These are phyloP conservation scores for Gliomastix tumulicola DNA, from an alignment of 2,329 filamentous ascomycete species.

Conservation along the genomic window DNA sequence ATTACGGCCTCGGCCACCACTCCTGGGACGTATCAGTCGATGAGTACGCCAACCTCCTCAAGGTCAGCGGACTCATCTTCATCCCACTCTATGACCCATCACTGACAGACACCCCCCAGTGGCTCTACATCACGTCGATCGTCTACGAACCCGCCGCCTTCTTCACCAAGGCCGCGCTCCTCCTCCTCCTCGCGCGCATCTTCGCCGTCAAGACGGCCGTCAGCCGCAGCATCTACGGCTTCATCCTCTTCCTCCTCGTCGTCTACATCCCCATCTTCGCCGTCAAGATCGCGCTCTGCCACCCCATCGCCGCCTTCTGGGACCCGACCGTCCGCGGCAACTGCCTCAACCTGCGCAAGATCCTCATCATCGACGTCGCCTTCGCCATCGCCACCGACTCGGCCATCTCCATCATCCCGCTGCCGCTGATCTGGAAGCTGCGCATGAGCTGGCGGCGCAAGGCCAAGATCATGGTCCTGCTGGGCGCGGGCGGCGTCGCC, in stretches of 20 bases:
- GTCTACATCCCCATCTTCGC: conserved; percentile 14
- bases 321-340: conserved; percentile 6
- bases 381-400: conserved; percentile 21
- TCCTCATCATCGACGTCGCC: conserved; percentile 21
- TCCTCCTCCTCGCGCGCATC: conserved; percentile 17
- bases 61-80: conserved; percentile 5
- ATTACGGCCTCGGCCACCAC: conserved; percentile 13
- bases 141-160: conserved; percentile 16
- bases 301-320: conserved; percentile 13
- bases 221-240: conserved; percentile 14
- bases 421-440: conserved; percentile 18
- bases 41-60: conserved; percentile 7
- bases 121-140: conserved; percentile 15
- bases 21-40: conserved; percentile 12
- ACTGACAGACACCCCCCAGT: conserved; percentile 4
- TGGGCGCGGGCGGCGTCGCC: conserved; percentile 18
- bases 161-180: conserved; percentile 17
- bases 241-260: conserved; percentile 13
- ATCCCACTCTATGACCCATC: background rate
- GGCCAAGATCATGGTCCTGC: conserved; percentile 18
- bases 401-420: conserved; percentile 20
- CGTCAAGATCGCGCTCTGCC: conserved; percentile 13
- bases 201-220: conserved; percentile 12
- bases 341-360: conserved; percentile 18
- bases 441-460: conserved; percentile 17